phyloP scores from a whole-genome alignment of 2,329 filamentous ascomycete genomes.

The Alternaria angustiovoidea region DNA sequence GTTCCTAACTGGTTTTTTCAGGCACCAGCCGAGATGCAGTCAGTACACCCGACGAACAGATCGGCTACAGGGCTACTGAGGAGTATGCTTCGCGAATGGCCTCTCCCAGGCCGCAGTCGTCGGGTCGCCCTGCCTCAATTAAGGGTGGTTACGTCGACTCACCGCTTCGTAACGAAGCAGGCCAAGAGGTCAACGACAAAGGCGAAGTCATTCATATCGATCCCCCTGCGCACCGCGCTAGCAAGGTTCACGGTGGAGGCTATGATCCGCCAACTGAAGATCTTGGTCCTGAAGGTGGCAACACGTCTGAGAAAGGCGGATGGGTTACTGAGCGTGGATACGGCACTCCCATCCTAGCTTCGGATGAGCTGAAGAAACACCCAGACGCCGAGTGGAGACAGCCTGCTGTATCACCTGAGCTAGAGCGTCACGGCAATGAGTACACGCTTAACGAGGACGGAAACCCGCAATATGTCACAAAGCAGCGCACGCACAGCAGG shows the following conservation, averaged over 20 bases:
- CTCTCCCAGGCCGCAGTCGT: constrained; percentile 68
- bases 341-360: constrained; percentile 82
- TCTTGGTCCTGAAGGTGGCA: constrained; percentile 56
- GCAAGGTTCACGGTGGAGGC: constrained; percentile 58
- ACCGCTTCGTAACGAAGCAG: constrained; percentile 59
- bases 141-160: constrained; percentile 59
- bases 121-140: constrained; percentile 55
- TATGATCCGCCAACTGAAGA: constrained; percentile 63
- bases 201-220: constrained; percentile 80
- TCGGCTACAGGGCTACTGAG: constrained; percentile 86
- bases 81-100: constrained; percentile 80
- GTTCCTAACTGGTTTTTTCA: constrained; percentile 61
- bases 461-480: constrained; percentile 55
- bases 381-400: constrained; percentile 72
- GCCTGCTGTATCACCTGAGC: constrained; percentile 80
- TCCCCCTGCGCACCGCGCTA: constrained; percentile 62
- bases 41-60: constrained; percentile 87
- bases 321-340: constrained; percentile 69
- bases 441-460: constrained; percentile 59
- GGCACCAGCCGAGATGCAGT: constrained; percentile 69
- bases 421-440: constrained; percentile 63
- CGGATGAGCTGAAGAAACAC: constrained; percentile 84
- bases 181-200: constrained; percentile 58
- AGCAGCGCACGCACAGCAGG: constrained; percentile 62
- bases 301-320: constrained; percentile 56